These are phyloP conservation scores for Fusarium sulawesiense DNA, from an alignment of 2,329 filamentous ascomycete genomes.

Conservation along the genomic window DNA sequence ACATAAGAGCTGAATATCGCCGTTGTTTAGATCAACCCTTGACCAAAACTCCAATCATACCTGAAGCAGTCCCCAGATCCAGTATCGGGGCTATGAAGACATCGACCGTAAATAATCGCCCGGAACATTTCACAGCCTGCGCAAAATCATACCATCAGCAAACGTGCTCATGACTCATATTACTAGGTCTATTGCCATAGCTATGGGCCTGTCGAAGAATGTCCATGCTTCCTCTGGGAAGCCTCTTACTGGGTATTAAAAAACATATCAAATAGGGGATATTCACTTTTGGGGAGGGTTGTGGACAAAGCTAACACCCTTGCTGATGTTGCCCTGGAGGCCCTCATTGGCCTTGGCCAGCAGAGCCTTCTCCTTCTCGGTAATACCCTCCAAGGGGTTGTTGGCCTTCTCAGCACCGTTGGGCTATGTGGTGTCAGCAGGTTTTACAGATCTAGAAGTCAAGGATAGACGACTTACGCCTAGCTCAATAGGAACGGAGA, in stretches of 20 bases:
- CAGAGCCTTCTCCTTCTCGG: slow-evolving; percentile 89
- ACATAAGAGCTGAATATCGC: slow-evolving; percentile 38
- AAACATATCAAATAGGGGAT: slow-evolving; percentile 45
- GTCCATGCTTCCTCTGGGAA: slow-evolving; percentile 44
- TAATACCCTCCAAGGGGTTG: slow-evolving; percentile 81
- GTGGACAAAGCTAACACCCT: slow-evolving; percentile 90
- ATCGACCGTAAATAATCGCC: slow-evolving; percentile 36
- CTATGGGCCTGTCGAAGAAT: slow-evolving; percentile 48
- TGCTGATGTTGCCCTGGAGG: slow-evolving; percentile 91
- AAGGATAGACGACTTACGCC: slow-evolving; percentile 73
- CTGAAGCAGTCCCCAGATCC: slow-evolving; percentile 34
- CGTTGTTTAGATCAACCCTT: slow-evolving; percentile 27
- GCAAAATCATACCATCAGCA: slow-evolving; percentile 52
- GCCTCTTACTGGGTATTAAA: slow-evolving; percentile 45
- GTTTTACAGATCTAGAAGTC: slow-evolving; percentile 18
- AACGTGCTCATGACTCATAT: slow-evolving; percentile 48
- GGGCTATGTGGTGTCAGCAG: slow-evolving; percentile 64
- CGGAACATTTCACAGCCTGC: slow-evolving; percentile 53
- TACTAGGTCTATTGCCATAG: slow-evolving; percentile 53
- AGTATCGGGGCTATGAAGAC: slow-evolving; percentile 24
- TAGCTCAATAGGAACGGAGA: slow-evolving; percentile 95
- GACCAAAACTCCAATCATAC: slow-evolving; percentile 42
- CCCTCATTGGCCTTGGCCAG: slow-evolving; percentile 80
- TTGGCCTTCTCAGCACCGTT: slow-evolving; percentile 86
- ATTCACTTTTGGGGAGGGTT: slow-evolving; percentile 89